Percentiles rank a stretch among this genome's conserved stretches.
Conservation (phyloP, 2,329 filamentous ascomycete species). For the Hortaea werneckii region DNA sequence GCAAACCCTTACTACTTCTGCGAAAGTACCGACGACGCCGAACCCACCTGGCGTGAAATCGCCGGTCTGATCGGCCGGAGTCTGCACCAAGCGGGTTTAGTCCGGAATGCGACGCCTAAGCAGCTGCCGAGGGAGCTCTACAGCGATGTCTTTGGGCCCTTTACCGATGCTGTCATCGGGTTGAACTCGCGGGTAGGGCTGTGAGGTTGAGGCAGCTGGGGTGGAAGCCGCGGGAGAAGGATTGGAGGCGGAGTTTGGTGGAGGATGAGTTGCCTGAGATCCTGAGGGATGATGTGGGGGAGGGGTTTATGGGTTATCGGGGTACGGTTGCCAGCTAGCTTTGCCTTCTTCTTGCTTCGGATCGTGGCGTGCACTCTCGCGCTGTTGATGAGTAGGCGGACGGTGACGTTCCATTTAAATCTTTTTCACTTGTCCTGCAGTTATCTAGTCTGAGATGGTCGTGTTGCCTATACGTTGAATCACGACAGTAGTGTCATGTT, state of each 20-base stretch:
- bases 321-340: not conserved
- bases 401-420: too few species aligned
- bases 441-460: too few species aligned
- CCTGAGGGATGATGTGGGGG: constrained; percentile 15
- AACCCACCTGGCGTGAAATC: constrained; percentile 35
- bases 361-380: too few species aligned
- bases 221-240: constrained; percentile 38
- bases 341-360: too few species aligned
- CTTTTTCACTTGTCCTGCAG: too few species aligned
- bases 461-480: too few species aligned
- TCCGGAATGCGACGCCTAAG: constrained; percentile 27
- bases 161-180: constrained; percentile 30
- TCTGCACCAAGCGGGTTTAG: constrained; percentile 29
- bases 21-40: constrained; percentile 31
- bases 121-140: constrained; percentile 29
- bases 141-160: constrained; percentile 31
- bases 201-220: constrained; percentile 36
- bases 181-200: constrained; percentile 34
- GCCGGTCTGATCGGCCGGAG: constrained; percentile 29
- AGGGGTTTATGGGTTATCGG: constrained; percentile 4
- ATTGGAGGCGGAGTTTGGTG: constrained; percentile 27
- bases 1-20: constrained; percentile 43
- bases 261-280: constrained; percentile 36
- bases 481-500: too few species aligned
- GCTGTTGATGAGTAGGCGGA: too few species aligned